A percentile compares a stretch with the other conserved stretches of the same genome.
Conservation (phyloP, 1,284 basidiomycete genomes). For the Blastosporella zonata region DNA sequence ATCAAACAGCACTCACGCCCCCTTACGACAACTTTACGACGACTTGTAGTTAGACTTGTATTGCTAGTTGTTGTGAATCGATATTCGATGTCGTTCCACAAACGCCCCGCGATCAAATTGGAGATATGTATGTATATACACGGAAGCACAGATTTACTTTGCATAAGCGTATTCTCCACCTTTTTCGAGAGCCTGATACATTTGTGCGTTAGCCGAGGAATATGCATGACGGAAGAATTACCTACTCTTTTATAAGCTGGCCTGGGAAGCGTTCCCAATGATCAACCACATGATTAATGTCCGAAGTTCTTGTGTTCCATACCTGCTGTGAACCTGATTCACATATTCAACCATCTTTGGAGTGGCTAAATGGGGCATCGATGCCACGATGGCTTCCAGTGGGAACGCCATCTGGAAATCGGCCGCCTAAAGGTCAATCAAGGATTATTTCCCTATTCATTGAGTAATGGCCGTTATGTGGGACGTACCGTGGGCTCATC, state of each 20-base stretch:
- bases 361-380: conserved; percentile 5
- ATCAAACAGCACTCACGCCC: conserved; percentile 15
- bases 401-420: conserved; percentile 16
- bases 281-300: background rate
- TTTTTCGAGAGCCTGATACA: conserved; percentile 30
- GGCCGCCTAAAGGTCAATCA: conserved; percentile 2
- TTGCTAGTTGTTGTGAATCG: conserved; percentile 6
- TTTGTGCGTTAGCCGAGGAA: background rate
- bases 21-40: conserved; percentile 10
- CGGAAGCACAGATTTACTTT: background rate
- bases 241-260: conserved; percentile 31
- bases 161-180: conserved; percentile 33
- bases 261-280: conserved; percentile 17
- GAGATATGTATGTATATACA: background rate
- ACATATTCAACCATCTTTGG: conserved; percentile 14
- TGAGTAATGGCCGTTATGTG: background rate
- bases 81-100: background rate
- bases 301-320: background rate
- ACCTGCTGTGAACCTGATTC: conserved; percentile 11
- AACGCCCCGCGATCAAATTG: background rate
- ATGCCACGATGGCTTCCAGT: conserved; percentile 9
- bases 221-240: background rate
- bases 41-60: conserved; percentile 14
- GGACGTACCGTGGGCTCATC: conserved; percentile 13
- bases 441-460: background rate